A percentile compares a stretch with the other conserved stretches of the same genome.
Conservation (phyloP, 305 asterid species). For the Rubia balearica region DNA sequence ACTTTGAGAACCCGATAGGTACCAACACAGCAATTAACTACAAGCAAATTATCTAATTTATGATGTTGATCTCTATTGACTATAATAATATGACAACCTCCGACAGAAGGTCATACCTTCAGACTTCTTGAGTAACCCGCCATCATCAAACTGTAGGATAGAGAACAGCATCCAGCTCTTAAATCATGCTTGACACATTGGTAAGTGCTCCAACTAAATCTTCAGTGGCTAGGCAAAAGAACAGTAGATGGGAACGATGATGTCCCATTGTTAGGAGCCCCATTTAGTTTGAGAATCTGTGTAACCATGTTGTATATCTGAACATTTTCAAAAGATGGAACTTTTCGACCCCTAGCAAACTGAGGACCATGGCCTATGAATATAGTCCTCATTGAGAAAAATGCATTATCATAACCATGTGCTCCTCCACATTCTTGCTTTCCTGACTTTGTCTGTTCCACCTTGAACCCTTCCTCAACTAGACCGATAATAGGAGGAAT, state of each 20-base stretch:
- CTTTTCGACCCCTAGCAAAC: constrained; percentile 50
- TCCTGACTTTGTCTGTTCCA: constrained; percentile 45
- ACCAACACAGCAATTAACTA: background rate
- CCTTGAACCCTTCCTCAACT: constrained; percentile 65
- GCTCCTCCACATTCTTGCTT: constrained; percentile 74
- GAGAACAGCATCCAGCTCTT: constrained; percentile 9
- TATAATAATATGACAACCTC: constrained; percentile 1
- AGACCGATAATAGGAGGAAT: constrained; percentile 66
- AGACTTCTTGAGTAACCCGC: background rate
- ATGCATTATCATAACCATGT: constrained; percentile 69
- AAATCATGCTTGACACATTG: background rate
- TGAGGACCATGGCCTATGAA: constrained; percentile 72
- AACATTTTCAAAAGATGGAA: constrained; percentile 74
- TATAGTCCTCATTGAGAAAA: constrained; percentile 72
- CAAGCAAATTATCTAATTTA: background rate
- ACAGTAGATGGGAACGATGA: constrained; percentile 35
- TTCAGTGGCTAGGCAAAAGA: constrained; percentile 48
- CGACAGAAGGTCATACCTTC: background rate
- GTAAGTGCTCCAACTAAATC: background rate
- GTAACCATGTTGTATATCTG: constrained; percentile 68
- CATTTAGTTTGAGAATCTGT: constrained; percentile 36
- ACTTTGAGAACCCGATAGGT: background rate
- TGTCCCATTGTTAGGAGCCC: constrained; percentile 66
- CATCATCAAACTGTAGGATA: background rate
- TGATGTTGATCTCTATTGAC: background rate